Percentiles rank a stretch among this genome's conserved stretches.
Conservation (phyloP, 176 grass and related monocot species). For the Aegilops speltoides region DNA sequence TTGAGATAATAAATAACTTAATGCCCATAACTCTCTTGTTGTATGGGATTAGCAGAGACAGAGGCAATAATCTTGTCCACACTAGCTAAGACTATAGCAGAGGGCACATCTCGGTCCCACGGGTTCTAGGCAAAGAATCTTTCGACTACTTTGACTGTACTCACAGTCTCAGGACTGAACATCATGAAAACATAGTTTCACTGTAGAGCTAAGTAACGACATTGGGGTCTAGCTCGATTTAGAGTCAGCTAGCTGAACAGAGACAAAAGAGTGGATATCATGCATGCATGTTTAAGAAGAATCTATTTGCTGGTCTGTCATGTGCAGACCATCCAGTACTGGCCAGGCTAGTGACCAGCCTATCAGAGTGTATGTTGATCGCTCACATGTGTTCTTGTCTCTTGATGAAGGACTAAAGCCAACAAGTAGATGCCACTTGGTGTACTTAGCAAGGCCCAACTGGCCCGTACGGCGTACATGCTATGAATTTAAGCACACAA, state of each 20-base stretch:
- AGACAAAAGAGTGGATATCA: not conserved
- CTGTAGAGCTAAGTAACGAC: not conserved
- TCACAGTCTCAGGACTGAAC: not conserved
- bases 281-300: not conserved
- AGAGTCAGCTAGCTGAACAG: not conserved
- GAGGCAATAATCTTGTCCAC: no score
- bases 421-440: not conserved
- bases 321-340: not conserved
- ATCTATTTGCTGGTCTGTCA: not conserved
- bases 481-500: not conserved
- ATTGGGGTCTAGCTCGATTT: not conserved
- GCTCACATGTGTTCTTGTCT: not conserved
- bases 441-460: not conserved
- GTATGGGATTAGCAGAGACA: no score
- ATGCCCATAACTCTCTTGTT: no score
- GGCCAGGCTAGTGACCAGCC: not conserved
- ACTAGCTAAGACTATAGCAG: no score
- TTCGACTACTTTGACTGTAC: not conserved
- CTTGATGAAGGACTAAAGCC: not conserved
- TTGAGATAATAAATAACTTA: no score
- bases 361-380: slow-evolving; percentile 13
- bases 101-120: not conserved
- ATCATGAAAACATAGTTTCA: not conserved
- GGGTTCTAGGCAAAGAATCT: not conserved
- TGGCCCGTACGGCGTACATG: not conserved